Evolutionary conservation across 2,329 filamentous ascomycete species (phyloP).

Genomic region (Penicillium janthinellum): DNA sequence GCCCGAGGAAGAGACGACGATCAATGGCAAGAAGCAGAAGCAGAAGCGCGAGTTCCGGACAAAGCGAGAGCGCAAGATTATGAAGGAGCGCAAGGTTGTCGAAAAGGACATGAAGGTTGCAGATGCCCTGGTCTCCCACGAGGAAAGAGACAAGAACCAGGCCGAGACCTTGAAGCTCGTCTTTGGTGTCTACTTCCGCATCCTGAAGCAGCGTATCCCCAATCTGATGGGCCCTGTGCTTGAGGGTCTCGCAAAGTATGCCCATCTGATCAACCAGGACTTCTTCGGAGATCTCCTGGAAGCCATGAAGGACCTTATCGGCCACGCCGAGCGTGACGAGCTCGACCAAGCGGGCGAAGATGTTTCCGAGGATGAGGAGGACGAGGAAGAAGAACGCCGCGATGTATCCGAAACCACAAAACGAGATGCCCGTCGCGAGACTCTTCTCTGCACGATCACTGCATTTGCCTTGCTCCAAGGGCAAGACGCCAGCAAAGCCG

Average conservation of each 20-base stretch:
- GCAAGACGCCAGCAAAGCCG: constrained; percentile 86
- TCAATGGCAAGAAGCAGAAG: constrained; percentile 62
- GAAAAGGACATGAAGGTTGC: constrained; percentile 93
- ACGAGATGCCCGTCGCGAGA: constrained; percentile 80
- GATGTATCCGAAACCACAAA: constrained; percentile 54
- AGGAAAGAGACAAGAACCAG: constrained; percentile 91
- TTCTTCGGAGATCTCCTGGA: constrained; percentile 97
- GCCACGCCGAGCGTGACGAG: constrained; percentile 61
- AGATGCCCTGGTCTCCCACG: constrained; percentile 85
- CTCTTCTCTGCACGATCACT: constrained; percentile 91
- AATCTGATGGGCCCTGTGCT: constrained; percentile 95
- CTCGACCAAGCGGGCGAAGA: constrained; percentile 43
- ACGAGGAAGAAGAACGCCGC: constrained; percentile 38
- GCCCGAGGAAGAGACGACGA: constrained; percentile 44
- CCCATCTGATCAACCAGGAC: constrained; percentile 97
- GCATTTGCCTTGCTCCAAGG: constrained; percentile 95
- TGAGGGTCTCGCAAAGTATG: constrained; percentile 89
- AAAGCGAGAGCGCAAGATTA: constrained; percentile 79
- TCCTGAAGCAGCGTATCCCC: constrained; percentile 78
- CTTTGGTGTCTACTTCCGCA: constrained; percentile 92
- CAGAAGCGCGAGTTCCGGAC: constrained; percentile 83
- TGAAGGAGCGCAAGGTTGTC: constrained; percentile 82
- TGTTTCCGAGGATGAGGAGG: constrained; percentile 47
- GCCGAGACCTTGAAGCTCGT: constrained; percentile 94
- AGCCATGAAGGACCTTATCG: constrained; percentile 88